Conservation (phyloP, 2,329 filamentous ascomycete genomes). For the Zasmidium citrigriseum region DNA sequence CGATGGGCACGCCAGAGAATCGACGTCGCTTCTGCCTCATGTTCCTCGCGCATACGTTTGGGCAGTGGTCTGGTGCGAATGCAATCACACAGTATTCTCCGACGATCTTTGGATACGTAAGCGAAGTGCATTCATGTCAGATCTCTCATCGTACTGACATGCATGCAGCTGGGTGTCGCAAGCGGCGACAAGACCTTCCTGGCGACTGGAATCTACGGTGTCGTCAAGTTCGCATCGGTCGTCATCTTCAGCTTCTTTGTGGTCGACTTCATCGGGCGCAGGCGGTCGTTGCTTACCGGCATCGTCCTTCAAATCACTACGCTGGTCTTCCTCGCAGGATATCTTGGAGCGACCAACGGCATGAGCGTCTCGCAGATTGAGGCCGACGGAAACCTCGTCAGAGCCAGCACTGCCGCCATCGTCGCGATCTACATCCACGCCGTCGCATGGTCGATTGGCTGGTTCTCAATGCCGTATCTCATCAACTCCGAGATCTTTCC, state of each 20-base stretch:
- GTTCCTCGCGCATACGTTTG: neutral
- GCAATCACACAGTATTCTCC: conserved; percentile 22
- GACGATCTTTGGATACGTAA: conserved; percentile 18
- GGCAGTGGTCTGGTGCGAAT: conserved; percentile 21
- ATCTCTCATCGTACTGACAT: neutral
- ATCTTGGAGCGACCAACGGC: neutral
- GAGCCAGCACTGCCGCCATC: neutral
- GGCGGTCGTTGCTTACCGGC: conserved; percentile 38
- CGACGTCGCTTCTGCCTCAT: neutral
- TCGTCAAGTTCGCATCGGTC: conserved; percentile 20
- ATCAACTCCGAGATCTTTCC: too few species aligned
- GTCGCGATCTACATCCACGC: neutral
- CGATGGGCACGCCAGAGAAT: neutral
- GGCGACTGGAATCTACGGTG: conserved; percentile 18
- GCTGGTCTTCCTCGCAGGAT: neutral
- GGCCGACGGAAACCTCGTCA: neutral
- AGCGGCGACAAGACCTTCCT: conserved; percentile 18
- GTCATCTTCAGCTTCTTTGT: conserved; percentile 37
- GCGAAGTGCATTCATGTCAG: neutral
- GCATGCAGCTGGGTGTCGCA: conserved; percentile 11
- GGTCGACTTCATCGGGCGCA: conserved; percentile 26
- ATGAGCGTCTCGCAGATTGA: too few species aligned
- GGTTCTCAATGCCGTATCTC: neutral
- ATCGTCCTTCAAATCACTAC: conserved; percentile 33
- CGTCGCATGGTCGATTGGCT: neutral